These are phyloP conservation scores for Trichoderma oligosporum DNA, from an alignment of 2,329 filamentous ascomycete genomes.

Conservation along the genomic window DNA sequence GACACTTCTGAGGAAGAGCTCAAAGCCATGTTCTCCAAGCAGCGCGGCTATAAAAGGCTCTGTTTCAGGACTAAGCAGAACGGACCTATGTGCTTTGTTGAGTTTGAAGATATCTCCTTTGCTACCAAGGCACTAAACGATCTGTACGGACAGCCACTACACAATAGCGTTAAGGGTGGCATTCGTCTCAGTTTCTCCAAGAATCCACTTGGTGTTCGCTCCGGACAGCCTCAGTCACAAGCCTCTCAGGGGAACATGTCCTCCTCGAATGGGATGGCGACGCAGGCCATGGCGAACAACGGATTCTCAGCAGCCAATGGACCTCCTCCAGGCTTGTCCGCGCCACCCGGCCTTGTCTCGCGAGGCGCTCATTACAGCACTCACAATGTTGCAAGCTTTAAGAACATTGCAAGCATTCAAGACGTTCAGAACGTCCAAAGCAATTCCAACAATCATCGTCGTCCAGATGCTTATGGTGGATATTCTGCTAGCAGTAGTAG, in stretches of 20 bases:
- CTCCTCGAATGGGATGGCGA: constrained; percentile 58
- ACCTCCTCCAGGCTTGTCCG: constrained; percentile 76
- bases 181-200: constrained; percentile 97
- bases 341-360: constrained; percentile 64
- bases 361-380: constrained; percentile 27
- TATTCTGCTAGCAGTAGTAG: neutral
- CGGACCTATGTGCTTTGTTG: constrained; percentile 97
- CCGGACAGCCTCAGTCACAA: constrained; percentile 55
- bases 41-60: constrained; percentile 90
- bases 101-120: constrained; percentile 90
- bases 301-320: constrained; percentile 67
- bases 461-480: neutral
- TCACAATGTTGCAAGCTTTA: neutral
- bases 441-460: neutral
- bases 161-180: constrained; percentile 90
- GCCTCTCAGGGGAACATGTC: constrained; percentile 41
- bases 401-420: neutral
- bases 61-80: constrained; percentile 94
- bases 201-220: constrained; percentile 89
- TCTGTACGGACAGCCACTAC: constrained; percentile 79
- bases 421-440: neutral
- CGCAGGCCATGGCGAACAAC: constrained; percentile 44
- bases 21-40: constrained; percentile 87
- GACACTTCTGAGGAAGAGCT: constrained; percentile 94
- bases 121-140: constrained; percentile 89